A percentile compares a stretch with the other conserved stretches of the same genome.
Conservation (phyloP, 768 basidiomycete species). For the Termitomyces sp. region DNA sequence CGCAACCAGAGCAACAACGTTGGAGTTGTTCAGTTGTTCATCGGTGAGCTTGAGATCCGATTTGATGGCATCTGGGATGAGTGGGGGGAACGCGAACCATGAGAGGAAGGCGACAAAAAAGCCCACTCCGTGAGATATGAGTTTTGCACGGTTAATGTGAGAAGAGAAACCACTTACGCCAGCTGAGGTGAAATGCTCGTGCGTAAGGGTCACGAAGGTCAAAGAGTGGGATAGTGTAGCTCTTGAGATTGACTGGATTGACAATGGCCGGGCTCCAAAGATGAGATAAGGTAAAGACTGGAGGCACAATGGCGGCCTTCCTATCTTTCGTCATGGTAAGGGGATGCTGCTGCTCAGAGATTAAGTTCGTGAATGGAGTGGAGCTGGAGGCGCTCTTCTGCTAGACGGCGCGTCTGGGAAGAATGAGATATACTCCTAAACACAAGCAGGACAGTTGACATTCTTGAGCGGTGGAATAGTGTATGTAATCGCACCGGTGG, state of each 20-base stretch:
- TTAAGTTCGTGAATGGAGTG: not conserved
- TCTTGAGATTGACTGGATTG: conserved; percentile 48
- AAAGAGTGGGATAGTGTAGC: conserved; percentile 45
- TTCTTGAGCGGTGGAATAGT: not conserved
- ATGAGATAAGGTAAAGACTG: conserved; percentile 25
- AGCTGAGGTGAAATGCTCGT: conserved; percentile 42
- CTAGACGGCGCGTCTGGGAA: not conserved
- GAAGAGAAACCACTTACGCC: conserved; percentile 15
- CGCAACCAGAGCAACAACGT: conserved; percentile 38
- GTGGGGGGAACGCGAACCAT: conserved; percentile 60
- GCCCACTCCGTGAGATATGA: conserved; percentile 21
- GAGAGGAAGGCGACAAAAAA: conserved; percentile 46
- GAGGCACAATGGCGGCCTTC: conserved; percentile 5
- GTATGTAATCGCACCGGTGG: not conserved
- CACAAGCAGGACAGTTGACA: not conserved
- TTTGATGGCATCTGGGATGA: conserved; percentile 51
- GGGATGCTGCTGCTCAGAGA: not conserved
- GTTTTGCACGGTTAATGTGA: not conserved
- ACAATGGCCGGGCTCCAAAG: conserved; percentile 30
- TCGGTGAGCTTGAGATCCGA: conserved; percentile 41
- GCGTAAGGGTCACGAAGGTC: conserved; percentile 41
- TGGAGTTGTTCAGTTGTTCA: conserved; percentile 45
- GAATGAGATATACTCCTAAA: not conserved
- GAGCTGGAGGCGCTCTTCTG: not conserved
- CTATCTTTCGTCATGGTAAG: not conserved